These are phyloP conservation scores for Blastomyces silverae DNA, from an alignment of 2,329 filamentous ascomycete genomes.

Conservation along the genomic window DNA sequence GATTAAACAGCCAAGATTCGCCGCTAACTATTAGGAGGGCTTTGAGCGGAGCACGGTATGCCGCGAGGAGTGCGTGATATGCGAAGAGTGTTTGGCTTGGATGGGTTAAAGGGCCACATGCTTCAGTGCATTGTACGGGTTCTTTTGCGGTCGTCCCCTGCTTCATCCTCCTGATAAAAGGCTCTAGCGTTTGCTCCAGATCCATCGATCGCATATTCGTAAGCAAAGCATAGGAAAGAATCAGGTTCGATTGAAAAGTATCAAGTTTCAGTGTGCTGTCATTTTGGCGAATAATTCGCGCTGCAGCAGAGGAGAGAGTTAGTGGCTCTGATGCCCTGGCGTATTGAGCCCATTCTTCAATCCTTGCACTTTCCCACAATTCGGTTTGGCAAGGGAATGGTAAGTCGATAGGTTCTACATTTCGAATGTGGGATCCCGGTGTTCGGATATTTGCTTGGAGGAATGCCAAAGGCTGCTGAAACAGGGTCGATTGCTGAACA, in stretches of 20 bases:
- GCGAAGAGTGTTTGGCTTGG: slow-evolving; percentile 25
- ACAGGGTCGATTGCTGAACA: slow-evolving; percentile 29
- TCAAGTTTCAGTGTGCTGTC: slow-evolving; percentile 19
- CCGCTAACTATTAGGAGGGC: slow-evolving; percentile 32
- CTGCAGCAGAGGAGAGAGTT: slow-evolving; percentile 20
- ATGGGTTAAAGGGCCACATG: slow-evolving; percentile 5
- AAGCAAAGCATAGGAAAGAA: slow-evolving; percentile 23
- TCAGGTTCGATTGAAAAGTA: slow-evolving; percentile 25
- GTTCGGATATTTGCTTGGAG: slow-evolving; percentile 22
- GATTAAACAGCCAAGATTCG: slow-evolving; percentile 35
- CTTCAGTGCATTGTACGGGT: background rate
- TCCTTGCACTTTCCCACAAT: slow-evolving; percentile 29
- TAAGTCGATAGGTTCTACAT: slow-evolving; percentile 22
- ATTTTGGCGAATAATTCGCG: slow-evolving; percentile 15
- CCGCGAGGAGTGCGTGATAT: slow-evolving; percentile 29
- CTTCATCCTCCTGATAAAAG: slow-evolving; percentile 18
- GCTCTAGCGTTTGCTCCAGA: slow-evolving; percentile 17
- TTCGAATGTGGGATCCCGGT: slow-evolving; percentile 16
- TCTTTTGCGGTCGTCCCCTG: background rate
- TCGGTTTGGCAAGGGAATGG: slow-evolving; percentile 31
- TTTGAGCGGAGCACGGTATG: slow-evolving; percentile 29
- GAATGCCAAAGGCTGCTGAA: slow-evolving; percentile 30
- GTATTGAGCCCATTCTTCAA: slow-evolving; percentile 27
- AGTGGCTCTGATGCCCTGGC: slow-evolving; percentile 21
- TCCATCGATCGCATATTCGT: slow-evolving; percentile 15